Conservation (phyloP, 2,329 filamentous ascomycete genomes). For the Colletotrichum eremochloae region DNA sequence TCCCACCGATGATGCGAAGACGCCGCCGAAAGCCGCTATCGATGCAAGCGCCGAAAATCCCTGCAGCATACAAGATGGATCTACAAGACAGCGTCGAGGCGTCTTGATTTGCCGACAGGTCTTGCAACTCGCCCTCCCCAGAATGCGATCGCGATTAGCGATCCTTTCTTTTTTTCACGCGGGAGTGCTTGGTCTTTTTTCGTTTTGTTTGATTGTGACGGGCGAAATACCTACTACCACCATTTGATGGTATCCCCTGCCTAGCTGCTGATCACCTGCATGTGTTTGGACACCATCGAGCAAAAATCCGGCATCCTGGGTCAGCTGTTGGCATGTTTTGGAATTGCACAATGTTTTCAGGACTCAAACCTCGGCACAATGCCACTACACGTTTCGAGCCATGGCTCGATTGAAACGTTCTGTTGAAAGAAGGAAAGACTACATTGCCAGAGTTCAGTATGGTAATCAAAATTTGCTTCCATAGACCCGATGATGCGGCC, state of each 20-base stretch:
- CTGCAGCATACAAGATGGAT: neutral
- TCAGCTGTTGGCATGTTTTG: neutral
- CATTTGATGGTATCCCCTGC: neutral
- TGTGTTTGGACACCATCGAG: neutral
- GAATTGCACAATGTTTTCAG: too few relatives aligned
- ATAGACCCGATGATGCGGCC: neutral
- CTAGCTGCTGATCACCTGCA: neutral
- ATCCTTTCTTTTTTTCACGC: neutral
- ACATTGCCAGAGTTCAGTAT: too few relatives aligned
- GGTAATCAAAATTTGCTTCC: too few relatives aligned
- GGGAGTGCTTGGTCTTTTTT: neutral
- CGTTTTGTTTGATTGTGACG: neutral
- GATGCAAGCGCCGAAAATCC: neutral
- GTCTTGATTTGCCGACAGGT: neutral
- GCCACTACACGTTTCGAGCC: too few relatives aligned
- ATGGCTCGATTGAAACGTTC: fast-evolving
- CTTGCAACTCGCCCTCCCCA: neutral
- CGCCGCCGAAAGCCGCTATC: neutral
- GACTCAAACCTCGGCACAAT: too few relatives aligned
- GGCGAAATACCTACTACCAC: too few relatives aligned
- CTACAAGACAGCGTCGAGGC: neutral
- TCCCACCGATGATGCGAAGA: neutral
- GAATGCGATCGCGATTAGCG: neutral
- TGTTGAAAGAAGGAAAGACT: neutral
- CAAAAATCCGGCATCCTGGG: neutral